Evolutionary conservation across 768 basidiomycete species (phyloP), one percentile per base, ranked within the genome.

Genomic region (Exsudoporus frostii): DNA sequence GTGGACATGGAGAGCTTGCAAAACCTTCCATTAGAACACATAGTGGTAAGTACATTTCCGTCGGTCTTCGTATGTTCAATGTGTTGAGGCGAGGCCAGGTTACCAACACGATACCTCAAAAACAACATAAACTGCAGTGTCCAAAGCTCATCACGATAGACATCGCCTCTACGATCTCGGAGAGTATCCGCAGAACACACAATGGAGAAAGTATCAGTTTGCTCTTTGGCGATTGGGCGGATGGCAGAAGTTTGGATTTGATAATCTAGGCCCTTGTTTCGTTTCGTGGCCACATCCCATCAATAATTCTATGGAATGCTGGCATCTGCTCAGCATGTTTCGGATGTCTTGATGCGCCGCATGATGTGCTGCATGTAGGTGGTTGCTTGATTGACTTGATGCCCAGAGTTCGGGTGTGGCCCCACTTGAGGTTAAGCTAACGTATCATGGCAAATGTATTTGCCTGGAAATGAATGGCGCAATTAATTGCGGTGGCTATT

Each of bases 71-170:
- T 33, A 24, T 24, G 34, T 50, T 15, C 33, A 29, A 39, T 41
- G 36, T 33, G 36, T 54, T 54, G 33, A 62, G 34, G 54, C 33
- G 41, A n/a, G 45, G 30, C 43, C 62, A 92, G 86, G 93, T 98
- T 34, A 97, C 97, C 44, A 99, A 99, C 73, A 92, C 95, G 14
- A 86, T 96, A 54, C 93, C 93, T 17, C 94, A 97, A 77, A 78
- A 67, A 44, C 77, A 84, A 49, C 86, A 93, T 60, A 75, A 80
- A 60, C 71, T 61, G 4, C 65, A 68, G 30, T 86, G 85, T 63
- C 76, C 81, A 32, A 98, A 97, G 69, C 77, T 99, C 49, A 82
- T 88, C 61, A 86, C 88, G 8, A 83, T 99, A 62, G 97, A 99
- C 71, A 82, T 98, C 64, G 90, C 86, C 65, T 83, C 91, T 25